A percentile compares a stretch with the other conserved stretches of the same genome.
Evolutionary conservation across 257 asterid genomes (phyloP).

Genomic region (Marsdenia floribunda): DNA sequence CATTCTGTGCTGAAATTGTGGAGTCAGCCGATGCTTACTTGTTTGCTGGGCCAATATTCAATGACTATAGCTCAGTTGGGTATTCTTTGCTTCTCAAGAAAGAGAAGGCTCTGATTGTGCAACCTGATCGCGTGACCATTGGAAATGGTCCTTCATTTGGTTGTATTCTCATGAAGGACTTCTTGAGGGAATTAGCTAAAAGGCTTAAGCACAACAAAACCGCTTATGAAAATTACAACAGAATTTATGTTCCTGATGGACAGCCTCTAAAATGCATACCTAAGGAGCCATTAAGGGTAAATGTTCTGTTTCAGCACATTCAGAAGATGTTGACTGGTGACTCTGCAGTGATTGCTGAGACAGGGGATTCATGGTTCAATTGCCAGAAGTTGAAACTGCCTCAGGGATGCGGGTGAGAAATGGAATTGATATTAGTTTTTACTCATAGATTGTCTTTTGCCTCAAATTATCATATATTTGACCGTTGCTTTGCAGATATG

Average conservation of each 20-base stretch:
- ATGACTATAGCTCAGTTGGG: constrained; percentile 78
- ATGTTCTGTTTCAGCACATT: constrained; percentile 61
- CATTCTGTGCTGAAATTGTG: constrained; percentile 78
- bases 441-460: neutral
- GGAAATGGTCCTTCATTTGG: constrained; percentile 74
- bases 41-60: constrained; percentile 77
- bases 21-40: constrained; percentile 82
- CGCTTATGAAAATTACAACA: constrained; percentile 70
- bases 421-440: neutral
- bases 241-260: constrained; percentile 74
- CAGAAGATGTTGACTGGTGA: constrained; percentile 61
- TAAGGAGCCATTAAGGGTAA: constrained; percentile 61
- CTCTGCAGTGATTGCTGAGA: constrained; percentile 71
- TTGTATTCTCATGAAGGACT: constrained; percentile 74
- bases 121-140: constrained; percentile 64
- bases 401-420: constrained; percentile 57
- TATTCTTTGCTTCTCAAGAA: constrained; percentile 78
- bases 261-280: constrained; percentile 51
- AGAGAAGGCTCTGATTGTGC: constrained; percentile 67
- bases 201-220: constrained; percentile 52
- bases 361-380: constrained; percentile 88
- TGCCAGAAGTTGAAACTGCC: constrained; percentile 74
- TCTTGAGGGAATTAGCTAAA: constrained; percentile 51
- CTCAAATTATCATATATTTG: neutral
- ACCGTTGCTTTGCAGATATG: constrained; percentile 39